These are phyloP conservation scores for Hevea brasiliensis DNA, from an alignment of 345 rosid genomes.

Conservation along the genomic window DNA sequence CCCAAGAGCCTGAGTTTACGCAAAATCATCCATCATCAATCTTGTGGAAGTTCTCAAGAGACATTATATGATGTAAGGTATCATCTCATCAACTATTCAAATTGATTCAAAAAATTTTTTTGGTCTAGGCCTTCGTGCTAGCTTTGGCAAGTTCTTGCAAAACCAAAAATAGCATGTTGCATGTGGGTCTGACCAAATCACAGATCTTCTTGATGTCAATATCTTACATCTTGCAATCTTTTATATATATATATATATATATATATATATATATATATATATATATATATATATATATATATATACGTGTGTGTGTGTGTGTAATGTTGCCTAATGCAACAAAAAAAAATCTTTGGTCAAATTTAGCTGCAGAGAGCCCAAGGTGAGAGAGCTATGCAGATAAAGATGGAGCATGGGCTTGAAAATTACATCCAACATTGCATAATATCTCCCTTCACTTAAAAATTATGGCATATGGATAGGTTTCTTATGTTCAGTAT, in stretches of 20 bases:
- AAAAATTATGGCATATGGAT: too few species aligned
- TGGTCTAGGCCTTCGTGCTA: too few species aligned
- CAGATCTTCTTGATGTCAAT: neutral
- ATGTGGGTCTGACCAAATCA: conserved; percentile 26
- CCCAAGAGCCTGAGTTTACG: neutral
- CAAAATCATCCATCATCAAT: neutral
- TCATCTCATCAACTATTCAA: neutral
- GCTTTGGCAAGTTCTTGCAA: too few species aligned
- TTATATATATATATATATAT: too few species aligned
- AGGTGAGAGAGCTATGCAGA: neutral
- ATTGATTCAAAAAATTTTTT: too few species aligned
- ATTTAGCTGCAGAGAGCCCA: conserved; percentile 38
- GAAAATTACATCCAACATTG: conserved; percentile 24
- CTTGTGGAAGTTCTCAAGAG: neutral
- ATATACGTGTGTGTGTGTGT: too few species aligned
- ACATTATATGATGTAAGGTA: neutral
- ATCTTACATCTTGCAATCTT: too few species aligned
- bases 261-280: conserved; percentile 30
- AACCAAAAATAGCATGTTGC: neutral
- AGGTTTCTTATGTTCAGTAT: conserved; percentile 26
- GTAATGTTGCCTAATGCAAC: conserved; percentile 9
- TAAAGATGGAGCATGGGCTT: conserved; percentile 21
- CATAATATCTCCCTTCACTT: conserved; percentile 19
- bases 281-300: neutral
- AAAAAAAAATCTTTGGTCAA: conserved; percentile 39